Evolutionary conservation across 805 yeast genomes (phyloP).

Genomic region (Henningerozyma blattae): DNA sequence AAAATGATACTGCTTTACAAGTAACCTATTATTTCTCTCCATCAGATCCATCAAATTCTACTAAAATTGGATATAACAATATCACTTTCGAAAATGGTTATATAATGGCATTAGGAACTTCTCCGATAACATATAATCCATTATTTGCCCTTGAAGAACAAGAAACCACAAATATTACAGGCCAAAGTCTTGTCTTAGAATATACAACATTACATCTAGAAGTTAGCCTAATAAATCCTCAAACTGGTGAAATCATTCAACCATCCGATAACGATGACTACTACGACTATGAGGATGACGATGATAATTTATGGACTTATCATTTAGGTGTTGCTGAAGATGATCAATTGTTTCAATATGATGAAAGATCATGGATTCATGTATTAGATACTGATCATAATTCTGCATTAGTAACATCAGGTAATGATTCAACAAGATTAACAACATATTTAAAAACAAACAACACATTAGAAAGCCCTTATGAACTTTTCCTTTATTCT

Average conservation of each 20-base stretch:
- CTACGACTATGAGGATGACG: slow-evolving; percentile 1
- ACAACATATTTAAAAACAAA: neutral
- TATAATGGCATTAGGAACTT: slow-evolving; percentile 18
- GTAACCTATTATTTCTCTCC: neutral
- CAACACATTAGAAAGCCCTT: slow-evolving; percentile 1
- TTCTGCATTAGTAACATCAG: slow-evolving; percentile 56
- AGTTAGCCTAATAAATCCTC: slow-evolving; percentile 14
- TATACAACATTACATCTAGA: slow-evolving; percentile 17
- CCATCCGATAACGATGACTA: neutral
- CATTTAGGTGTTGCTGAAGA: slow-evolving; percentile 55
- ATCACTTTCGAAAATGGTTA: slow-evolving; percentile 18
- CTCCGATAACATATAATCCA: slow-evolving; percentile 8
- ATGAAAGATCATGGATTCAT: slow-evolving; percentile 38
- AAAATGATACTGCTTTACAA: neutral
- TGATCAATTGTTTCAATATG: slow-evolving; percentile 62
- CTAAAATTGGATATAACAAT: too few species aligned
- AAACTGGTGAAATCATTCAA: slow-evolving; percentile 9
- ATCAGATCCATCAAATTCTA: slow-evolving; percentile 8
- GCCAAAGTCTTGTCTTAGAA: slow-evolving; percentile 6
- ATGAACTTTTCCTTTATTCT: slow-evolving; percentile 37
- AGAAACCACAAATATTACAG: neutral
- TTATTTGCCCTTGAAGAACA: neutral
- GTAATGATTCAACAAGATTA: slow-evolving; percentile 26
- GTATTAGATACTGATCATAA: slow-evolving; percentile 61
- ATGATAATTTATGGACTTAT: slow-evolving; percentile 37